Evolutionary conservation across 202 grass and related monocot species (phyloP).

Genomic region (Hordeum pubiflorum): DNA sequence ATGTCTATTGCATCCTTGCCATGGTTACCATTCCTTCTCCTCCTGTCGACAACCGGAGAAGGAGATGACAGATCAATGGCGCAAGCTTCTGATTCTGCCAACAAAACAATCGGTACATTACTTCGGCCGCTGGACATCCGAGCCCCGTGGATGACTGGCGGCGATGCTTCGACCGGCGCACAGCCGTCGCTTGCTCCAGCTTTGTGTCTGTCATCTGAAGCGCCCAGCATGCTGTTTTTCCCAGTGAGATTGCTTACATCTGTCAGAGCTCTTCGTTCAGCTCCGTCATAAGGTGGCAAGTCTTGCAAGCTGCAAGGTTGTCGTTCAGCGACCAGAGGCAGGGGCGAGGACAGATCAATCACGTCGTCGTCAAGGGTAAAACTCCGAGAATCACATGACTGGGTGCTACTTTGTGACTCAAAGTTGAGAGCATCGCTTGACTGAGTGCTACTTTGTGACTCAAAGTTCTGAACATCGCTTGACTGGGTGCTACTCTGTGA

Average conservation of each 20-base stretch:
- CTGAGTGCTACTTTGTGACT: conserved; percentile 5
- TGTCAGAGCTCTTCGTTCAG: conserved; percentile 25
- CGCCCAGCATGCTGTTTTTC: not conserved
- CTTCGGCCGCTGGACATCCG: not conserved
- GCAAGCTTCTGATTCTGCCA: conserved; percentile 8
- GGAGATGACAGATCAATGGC: conserved; percentile 50
- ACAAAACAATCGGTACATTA: not conserved
- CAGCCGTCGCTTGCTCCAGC: not conserved
- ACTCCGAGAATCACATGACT: not conserved
- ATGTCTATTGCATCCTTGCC: conserved; percentile 40
- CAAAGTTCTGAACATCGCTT: not conserved
- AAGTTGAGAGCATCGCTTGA: not conserved
- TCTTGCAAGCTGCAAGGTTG: not conserved
- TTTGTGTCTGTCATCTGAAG: not conserved
- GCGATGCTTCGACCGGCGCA: not conserved
- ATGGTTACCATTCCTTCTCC: not conserved
- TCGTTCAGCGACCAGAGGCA: not conserved
- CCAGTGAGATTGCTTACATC: conserved; percentile 28
- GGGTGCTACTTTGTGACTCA: not conserved
- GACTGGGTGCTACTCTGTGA: not conserved
- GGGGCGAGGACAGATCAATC: conserved; percentile 26
- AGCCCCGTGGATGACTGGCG: not conserved
- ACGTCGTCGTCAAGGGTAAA: not conserved
- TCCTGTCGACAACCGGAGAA: conserved; percentile 18
- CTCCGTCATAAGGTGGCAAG: not conserved